Percentiles rank a stretch among this genome's conserved stretches.
Evolutionary conservation across 148 eudicot species (phyloP).

Genomic region (Rhododendron mucronatum): DNA sequence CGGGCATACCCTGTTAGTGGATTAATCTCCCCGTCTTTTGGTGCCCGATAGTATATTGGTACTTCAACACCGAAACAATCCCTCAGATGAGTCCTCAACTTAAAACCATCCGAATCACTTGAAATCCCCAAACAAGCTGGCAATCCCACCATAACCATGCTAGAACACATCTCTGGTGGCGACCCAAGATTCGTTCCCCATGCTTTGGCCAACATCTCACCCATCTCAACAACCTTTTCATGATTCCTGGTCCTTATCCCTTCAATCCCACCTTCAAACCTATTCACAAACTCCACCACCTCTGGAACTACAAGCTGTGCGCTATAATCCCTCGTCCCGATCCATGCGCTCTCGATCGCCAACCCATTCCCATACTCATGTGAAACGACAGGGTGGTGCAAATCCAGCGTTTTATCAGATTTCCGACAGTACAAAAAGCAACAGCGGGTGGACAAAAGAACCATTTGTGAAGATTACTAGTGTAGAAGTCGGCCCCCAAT

Average conservation of each 20-base stretch:
- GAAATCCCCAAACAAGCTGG: conserved; percentile 59
- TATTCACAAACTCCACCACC: conserved; percentile 64
- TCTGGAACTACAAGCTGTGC: conserved; percentile 75
- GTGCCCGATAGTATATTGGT: conserved; percentile 65
- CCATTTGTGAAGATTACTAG: conserved; percentile 96
- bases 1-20: conserved; percentile 81
- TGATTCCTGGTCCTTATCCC: conserved; percentile 84
- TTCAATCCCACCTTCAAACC: conserved; percentile 86
- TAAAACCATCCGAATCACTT: conserved; percentile 55
- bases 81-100: conserved; percentile 67
- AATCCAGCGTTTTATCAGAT: conserved; percentile 21
- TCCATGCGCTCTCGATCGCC: conserved; percentile 84
- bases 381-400: conserved; percentile 84
- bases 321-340: conserved; percentile 87
- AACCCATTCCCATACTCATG: conserved; percentile 86
- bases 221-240: conserved; percentile 78
- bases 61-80: conserved; percentile 73
- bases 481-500: conserved; percentile 86
- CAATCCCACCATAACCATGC: conserved; percentile 84
- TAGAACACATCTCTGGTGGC: conserved; percentile 75
- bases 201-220: conserved; percentile 61
- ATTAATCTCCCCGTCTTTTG: conserved; percentile 54
- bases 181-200: conserved; percentile 85
- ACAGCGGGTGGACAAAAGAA: conserved; percentile 81
- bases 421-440: conserved; percentile 69